A percentile compares a stretch with the other conserved stretches of the same genome.
phyloP scores from a whole-genome alignment of 345 rosid species.

The Hibiscus mutabilis region DNA sequence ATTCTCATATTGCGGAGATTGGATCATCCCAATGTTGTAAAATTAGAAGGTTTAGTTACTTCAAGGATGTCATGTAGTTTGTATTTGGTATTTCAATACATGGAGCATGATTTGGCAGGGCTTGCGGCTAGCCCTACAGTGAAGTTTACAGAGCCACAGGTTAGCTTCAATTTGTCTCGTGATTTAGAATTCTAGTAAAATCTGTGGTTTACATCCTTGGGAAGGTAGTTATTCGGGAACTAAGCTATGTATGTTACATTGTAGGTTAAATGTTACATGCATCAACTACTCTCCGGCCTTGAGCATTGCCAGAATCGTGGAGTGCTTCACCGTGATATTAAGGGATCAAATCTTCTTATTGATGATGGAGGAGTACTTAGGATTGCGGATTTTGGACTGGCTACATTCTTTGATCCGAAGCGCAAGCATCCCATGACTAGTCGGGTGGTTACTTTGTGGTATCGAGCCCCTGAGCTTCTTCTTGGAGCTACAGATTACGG shows the following conservation, averaged over 20 bases:
- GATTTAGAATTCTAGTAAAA: background rate
- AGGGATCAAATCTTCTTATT: constrained; percentile 94
- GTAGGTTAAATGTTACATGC: constrained; percentile 90
- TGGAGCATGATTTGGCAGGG: constrained; percentile 98
- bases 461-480: constrained; percentile 95
- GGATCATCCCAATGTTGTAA: constrained; percentile 87
- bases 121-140: constrained; percentile 85
- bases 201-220: background rate
- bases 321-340: constrained; percentile 96
- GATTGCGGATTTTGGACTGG: constrained; percentile 95
- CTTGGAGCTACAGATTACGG: constrained; percentile 83
- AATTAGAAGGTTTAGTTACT: constrained; percentile 89
- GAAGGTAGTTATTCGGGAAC: background rate
- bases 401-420: constrained; percentile 72
- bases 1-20: constrained; percentile 82
- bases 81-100: constrained; percentile 79
- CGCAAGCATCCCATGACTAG: constrained; percentile 82
- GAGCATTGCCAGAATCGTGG: constrained; percentile 87
- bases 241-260: background rate
- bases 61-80: constrained; percentile 97
- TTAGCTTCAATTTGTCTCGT: constrained; percentile 17
- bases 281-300: constrained; percentile 82
- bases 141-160: constrained; percentile 79
- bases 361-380: constrained; percentile 74
- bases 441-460: constrained; percentile 93